Evolutionary conservation across 129 eudicot species (phyloP).

Genomic region (Chrysanthemum lavandulifolium): DNA sequence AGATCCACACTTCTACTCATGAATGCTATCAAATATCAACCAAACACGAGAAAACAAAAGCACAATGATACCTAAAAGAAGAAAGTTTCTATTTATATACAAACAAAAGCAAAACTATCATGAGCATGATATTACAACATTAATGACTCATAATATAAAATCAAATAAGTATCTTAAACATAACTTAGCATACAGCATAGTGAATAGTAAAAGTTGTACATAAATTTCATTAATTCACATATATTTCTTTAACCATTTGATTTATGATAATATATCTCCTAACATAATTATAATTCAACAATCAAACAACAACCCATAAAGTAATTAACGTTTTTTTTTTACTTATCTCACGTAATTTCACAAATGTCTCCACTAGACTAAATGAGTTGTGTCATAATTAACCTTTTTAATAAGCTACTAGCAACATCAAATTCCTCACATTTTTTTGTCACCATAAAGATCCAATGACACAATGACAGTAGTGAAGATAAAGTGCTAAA

Average conservation of each 20-base stretch:
- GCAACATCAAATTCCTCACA: conserved; percentile 8
- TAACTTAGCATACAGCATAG: neutral
- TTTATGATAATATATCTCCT: neutral
- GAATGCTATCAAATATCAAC: conserved; percentile 12
- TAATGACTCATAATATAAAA: conserved; percentile 6
- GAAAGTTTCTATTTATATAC: conserved; percentile 2
- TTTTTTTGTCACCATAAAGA: conserved; percentile 15
- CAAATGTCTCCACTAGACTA: neutral
- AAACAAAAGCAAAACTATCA: neutral
- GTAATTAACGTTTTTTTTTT: too few species aligned
- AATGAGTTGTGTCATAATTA: conserved; percentile 6
- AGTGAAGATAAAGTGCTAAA: neutral
- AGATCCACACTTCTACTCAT: conserved; percentile 44
- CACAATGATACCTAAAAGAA: conserved; percentile 16
- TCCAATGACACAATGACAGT: conserved; percentile 20
- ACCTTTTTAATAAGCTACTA: neutral
- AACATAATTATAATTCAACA: neutral
- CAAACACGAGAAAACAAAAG: neutral
- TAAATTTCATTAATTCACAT: neutral
- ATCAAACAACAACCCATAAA: neutral
- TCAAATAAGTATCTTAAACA: conserved; percentile 1
- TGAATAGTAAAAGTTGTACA: conserved; percentile 1
- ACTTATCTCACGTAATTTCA: too few species aligned
- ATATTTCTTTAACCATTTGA: neutral
- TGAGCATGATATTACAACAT: conserved; percentile 9